Evolutionary conservation across 345 rosid species (phyloP).

Genomic region (Populus ilicifolia): DNA sequence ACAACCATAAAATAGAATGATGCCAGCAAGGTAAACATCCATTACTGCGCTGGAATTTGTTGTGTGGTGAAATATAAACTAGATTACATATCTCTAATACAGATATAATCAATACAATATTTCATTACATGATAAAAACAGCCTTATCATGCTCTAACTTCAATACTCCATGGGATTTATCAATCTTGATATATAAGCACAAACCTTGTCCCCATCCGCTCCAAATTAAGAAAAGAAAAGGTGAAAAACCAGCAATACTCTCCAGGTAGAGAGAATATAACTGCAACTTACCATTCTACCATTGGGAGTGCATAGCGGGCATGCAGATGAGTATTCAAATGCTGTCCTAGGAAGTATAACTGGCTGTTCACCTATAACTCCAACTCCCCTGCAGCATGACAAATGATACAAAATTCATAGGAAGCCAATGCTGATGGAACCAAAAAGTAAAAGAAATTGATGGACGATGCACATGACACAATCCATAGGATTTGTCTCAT

Average conservation of each 20-base stretch:
- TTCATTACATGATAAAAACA: not conserved
- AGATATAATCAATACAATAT: not conserved
- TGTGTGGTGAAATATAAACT: not conserved
- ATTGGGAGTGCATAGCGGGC: constrained; percentile 57
- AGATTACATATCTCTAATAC: not conserved
- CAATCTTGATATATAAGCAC: not conserved
- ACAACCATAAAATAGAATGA: too few species aligned
- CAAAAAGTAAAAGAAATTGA: not conserved
- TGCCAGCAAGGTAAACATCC: not conserved
- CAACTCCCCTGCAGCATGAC: constrained; percentile 48
- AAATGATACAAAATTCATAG: constrained; percentile 6
- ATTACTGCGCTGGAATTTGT: not conserved
- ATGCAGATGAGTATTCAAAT: constrained; percentile 77
- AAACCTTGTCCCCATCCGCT: not conserved
- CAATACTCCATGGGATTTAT: not conserved
- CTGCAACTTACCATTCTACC: constrained; percentile 59
- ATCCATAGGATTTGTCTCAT: too few species aligned
- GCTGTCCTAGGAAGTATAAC: constrained; percentile 64
- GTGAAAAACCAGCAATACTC: not conserved
- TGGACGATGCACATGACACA: too few species aligned
- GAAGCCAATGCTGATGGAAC: not conserved
- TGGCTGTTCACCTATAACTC: constrained; percentile 79
- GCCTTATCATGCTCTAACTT: not conserved
- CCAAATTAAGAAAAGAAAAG: not conserved
- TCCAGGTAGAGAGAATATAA: not conserved